A percentile compares a stretch with the other conserved stretches of the same genome.
Conservation (phyloP, 495 filamentous ascomycete genomes). For the Corynascus novoguineensis region DNA sequence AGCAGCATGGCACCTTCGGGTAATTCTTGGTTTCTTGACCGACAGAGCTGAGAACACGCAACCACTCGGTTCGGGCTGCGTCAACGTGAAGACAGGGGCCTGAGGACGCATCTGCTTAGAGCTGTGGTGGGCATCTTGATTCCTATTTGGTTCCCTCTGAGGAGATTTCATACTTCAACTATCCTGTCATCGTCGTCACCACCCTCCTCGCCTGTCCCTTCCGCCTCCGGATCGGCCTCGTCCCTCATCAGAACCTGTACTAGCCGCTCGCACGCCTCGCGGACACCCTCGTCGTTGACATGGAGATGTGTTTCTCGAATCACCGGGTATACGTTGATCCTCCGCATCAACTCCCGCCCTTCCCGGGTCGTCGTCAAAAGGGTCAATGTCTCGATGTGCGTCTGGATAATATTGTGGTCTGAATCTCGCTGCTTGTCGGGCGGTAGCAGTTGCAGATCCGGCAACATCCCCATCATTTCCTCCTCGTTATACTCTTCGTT, state of each 20-base stretch:
- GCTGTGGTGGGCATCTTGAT: neutral
- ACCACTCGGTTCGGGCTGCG: neutral
- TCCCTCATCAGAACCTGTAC: slow-evolving; percentile 91
- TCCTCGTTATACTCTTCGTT: slow-evolving; percentile 61
- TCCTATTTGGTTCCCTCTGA: neutral
- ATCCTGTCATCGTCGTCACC: slow-evolving; percentile 37
- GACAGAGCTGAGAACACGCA: slow-evolving; percentile 2
- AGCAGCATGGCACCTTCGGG: neutral
- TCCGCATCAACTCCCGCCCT: slow-evolving; percentile 66
- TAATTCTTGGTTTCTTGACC: slow-evolving; percentile 14
- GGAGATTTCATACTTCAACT: slow-evolving; percentile 36
- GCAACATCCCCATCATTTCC: slow-evolving; percentile 72
- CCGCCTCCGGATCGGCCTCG: slow-evolving; percentile 53
- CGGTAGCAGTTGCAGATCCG: slow-evolving; percentile 80
- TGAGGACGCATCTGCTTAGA: neutral
- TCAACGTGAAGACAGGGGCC: neutral
- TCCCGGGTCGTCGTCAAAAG: slow-evolving; percentile 73
- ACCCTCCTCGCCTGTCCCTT: slow-evolving; percentile 47
- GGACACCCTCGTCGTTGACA: slow-evolving; percentile 73
- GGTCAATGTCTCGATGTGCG: slow-evolving; percentile 81
- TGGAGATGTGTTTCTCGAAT: slow-evolving; percentile 78
- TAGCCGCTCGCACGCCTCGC: slow-evolving; percentile 78
- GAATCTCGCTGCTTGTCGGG: slow-evolving; percentile 80
- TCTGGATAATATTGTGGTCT: slow-evolving; percentile 68
- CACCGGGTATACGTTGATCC: slow-evolving; percentile 79